Conservation (phyloP, 1,284 basidiomycete species). For the Golubevia sp. region DNA sequence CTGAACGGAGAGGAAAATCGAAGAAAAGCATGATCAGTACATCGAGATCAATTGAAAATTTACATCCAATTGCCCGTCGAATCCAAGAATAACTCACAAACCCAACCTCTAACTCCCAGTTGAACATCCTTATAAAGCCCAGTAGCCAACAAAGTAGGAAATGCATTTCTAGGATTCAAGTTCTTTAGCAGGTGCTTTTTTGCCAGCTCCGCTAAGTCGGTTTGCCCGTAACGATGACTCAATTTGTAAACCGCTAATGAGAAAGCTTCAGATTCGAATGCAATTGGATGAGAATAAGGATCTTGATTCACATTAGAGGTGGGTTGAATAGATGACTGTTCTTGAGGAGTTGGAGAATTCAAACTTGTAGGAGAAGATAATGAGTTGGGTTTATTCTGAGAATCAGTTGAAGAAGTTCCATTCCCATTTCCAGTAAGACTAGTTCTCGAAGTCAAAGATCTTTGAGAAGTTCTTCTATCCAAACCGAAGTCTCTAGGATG, state of each 20-base stretch:
- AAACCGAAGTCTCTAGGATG: no score
- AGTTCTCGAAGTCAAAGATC: no score
- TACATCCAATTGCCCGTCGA: not conserved
- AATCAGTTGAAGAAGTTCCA: no score
- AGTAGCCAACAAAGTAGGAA: slow-evolving; percentile 50
- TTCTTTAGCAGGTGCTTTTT: slow-evolving; percentile 37
- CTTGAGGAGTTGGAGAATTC: no score
- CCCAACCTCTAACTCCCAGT: slow-evolving; percentile 39
- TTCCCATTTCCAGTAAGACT: no score
- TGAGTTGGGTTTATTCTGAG: no score
- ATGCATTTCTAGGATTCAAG: slow-evolving; percentile 45
- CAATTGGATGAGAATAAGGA: slow-evolving; percentile 38
- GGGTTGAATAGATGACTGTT: no score
- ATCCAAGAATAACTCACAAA: slow-evolving; percentile 33
- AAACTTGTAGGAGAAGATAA: no score
- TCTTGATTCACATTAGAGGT: slow-evolving; percentile 11
- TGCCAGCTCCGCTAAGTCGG: slow-evolving; percentile 30
- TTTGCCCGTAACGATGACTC: slow-evolving; percentile 47
- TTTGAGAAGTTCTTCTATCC: no score
- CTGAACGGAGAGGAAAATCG: not conserved
- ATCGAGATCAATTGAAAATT: not conserved
- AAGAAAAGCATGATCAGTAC: not conserved
- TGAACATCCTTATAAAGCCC: slow-evolving; percentile 44
- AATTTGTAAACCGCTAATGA: slow-evolving; percentile 46
- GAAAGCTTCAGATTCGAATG: slow-evolving; percentile 13